These are phyloP conservation scores for Globisporangium paroecandrum DNA, from an alignment of 352 stramenopile genomes.

Conservation along the genomic window DNA sequence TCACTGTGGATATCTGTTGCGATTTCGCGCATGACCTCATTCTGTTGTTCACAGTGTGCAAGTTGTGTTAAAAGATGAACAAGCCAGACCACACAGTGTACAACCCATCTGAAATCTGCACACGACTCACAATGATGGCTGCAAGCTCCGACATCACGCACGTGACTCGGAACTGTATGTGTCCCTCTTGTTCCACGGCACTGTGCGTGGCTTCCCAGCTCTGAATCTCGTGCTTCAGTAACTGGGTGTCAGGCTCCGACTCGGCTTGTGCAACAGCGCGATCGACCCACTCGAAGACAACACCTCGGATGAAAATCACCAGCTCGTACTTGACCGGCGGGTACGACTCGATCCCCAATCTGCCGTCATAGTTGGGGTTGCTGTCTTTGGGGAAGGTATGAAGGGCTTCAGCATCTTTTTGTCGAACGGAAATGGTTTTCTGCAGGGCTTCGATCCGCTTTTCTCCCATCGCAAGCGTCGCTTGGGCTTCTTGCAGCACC, in stretches of 20 bases:
- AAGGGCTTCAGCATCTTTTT: slow-evolving; percentile 25
- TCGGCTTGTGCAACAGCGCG: slow-evolving; percentile 19
- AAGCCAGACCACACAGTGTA: too few relatives aligned
- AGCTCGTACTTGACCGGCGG: slow-evolving; percentile 23
- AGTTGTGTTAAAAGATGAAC: too few relatives aligned
- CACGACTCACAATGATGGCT: slow-evolving; percentile 20
- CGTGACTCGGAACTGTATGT: slow-evolving; percentile 7
- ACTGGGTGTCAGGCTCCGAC: slow-evolving; percentile 22
- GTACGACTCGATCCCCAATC: slow-evolving; percentile 43
- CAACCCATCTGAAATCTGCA: too few relatives aligned
- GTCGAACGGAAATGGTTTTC: slow-evolving; percentile 16
- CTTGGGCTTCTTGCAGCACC: slow-evolving; percentile 28
- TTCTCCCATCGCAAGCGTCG: slow-evolving; percentile 25
- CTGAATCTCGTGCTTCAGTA: slow-evolving; percentile 30
- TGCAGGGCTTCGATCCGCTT: slow-evolving; percentile 20
- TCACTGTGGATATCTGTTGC: slow-evolving; percentile 36
- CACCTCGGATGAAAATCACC: slow-evolving; percentile 36
- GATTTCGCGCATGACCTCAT: slow-evolving; percentile 31
- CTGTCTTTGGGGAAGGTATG: not conserved
- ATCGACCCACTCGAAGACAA: slow-evolving; percentile 46
- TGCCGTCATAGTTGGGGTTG: slow-evolving; percentile 24
- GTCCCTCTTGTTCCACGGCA: slow-evolving; percentile 21
- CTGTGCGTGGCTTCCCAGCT: slow-evolving; percentile 23
- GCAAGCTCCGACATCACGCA: slow-evolving; percentile 17
- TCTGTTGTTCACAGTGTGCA: not conserved